Conservation (phyloP, 108 stramenopile genomes). For the Cyclotella kingstonii region DNA sequence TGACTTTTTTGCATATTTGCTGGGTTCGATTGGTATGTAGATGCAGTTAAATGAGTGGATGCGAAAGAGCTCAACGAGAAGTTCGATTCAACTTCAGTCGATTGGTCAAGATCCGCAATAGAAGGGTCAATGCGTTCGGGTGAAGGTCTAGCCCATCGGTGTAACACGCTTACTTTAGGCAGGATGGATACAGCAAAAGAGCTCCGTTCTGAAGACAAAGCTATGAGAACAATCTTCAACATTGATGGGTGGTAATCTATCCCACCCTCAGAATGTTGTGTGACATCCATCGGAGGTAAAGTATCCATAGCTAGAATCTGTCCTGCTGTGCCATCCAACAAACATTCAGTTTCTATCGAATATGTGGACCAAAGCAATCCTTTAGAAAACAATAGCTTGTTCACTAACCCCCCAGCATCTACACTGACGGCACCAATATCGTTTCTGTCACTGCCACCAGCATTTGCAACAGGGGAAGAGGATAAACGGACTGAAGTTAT, state of each 20-base stretch:
- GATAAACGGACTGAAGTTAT: constrained; percentile 66
- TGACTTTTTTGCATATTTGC: background rate
- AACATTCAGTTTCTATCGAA: constrained; percentile 79
- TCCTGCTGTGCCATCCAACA: constrained; percentile 87
- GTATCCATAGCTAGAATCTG: constrained; percentile 79
- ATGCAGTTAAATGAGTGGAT: constrained; percentile 20
- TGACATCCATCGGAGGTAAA: constrained; percentile 47
- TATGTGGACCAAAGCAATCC: constrained; percentile 74
- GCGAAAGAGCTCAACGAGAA: constrained; percentile 15
- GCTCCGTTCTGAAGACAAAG: constrained; percentile 75
- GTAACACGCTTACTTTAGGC: constrained; percentile 73
- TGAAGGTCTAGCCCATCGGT: constrained; percentile 78
- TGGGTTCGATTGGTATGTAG: constrained; percentile 20
- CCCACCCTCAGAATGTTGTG: constrained; percentile 16
- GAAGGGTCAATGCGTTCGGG: constrained; percentile 40
- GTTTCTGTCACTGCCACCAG: constrained; percentile 15
- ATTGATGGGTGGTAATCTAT: constrained; percentile 16
- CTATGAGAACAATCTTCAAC: constrained; percentile 61
- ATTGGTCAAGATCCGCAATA: constrained; percentile 11
- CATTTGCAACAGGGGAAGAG: constrained; percentile 6
- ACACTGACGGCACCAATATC: constrained; percentile 67
- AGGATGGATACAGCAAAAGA: constrained; percentile 88
- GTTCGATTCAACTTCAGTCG: constrained; percentile 5
- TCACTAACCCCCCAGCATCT: constrained; percentile 86
- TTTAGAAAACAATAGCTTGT: constrained; percentile 73